These are phyloP conservation scores for Claviceps maximensis DNA, from an alignment of 2,329 filamentous ascomycete genomes.

Conservation along the genomic window DNA sequence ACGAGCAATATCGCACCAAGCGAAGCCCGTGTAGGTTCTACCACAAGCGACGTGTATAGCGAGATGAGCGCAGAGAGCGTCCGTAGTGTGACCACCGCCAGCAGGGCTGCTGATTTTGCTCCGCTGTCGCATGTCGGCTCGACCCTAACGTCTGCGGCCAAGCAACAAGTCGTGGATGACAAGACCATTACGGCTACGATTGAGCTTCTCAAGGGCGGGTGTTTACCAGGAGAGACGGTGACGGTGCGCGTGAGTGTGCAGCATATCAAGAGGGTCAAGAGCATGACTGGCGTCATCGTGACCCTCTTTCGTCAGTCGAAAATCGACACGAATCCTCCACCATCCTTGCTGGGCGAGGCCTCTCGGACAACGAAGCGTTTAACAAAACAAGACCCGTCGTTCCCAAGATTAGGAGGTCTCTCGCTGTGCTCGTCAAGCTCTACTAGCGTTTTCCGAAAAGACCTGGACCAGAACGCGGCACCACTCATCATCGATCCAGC, in stretches of 20 bases:
- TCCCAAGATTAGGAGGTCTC: constrained; percentile 71
- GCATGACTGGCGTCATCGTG: constrained; percentile 81
- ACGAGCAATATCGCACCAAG: constrained; percentile 23
- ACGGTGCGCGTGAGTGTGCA: constrained; percentile 70
- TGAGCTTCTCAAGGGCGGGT: constrained; percentile 70
- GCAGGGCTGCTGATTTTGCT: constrained; percentile 31
- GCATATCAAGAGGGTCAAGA: constrained; percentile 82
- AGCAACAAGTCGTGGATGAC: constrained; percentile 38
- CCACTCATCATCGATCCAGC: constrained; percentile 77
- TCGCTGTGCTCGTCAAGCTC: constrained; percentile 78
- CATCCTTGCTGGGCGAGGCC: constrained; percentile 33
- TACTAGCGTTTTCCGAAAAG: constrained; percentile 89
- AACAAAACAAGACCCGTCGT: constrained; percentile 69
- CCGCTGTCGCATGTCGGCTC: constrained; percentile 19
- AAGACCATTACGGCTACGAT: constrained; percentile 79
- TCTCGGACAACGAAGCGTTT: constrained; percentile 52
- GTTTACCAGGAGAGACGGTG: constrained; percentile 71
- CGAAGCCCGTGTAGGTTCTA: constrained; percentile 6
- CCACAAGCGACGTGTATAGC: constrained; percentile 46
- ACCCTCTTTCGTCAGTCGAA: constrained; percentile 84
- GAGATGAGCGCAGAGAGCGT: constrained; percentile 59
- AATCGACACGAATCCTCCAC: constrained; percentile 61
- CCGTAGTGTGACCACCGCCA: constrained; percentile 52
- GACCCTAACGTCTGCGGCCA: constrained; percentile 19
- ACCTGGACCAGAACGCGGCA: constrained; percentile 76